Evolutionary conservation across 2,329 filamentous ascomycete species (phyloP), one percentile per base, ranked within the genome.

Genomic region (Harringtonia lauricola): DNA sequence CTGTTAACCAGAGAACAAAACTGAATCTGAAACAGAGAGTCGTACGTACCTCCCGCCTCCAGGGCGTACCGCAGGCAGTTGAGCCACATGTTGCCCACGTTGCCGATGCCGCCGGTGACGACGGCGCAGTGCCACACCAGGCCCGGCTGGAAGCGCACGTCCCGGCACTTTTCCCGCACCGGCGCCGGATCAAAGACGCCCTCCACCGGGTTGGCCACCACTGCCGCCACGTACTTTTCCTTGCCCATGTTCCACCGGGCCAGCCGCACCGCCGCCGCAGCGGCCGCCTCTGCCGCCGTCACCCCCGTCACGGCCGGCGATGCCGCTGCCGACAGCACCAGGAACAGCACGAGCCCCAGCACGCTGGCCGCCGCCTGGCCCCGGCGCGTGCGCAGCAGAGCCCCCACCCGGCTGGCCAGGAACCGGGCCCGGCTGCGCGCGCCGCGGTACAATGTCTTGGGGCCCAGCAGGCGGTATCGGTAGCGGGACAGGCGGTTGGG

Each of bases 1-100:
- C 18, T 9, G 13, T 8, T 4, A 9, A 40, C 14, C 10, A 10
- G 22, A 37, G 17, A 36, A 26, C 13, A n/a, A 28, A 8, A 28
- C 8, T 6, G 13, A 22, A 22, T 17, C 14, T 17, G 3, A 17
- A 35, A 7, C 6, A 9, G 8, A 17, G 30, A 8, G 13, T 4
- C 8, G 12, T 13, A 36, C 43, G 1, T 15, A 46, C 48, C 46
- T 31, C 48, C 48, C 2, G 48, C 50, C 46, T 62, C 57, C 30
- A 65, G 58, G 8, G 61, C 60, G 43, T 57, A 62, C 39, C 59
- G 55, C 14, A 64, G 41, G 48, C 62, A 65, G 45, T 60, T 61
- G 35, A 64, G 49, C 43, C 62, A 52, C 30, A 58, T 57, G 44
- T 61, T 60, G 41, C 58, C 54, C 7, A 61, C 53, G 39, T 62